Conservation (phyloP, 805 yeast genomes). For the Metschnikowia peoriensis region DNA sequence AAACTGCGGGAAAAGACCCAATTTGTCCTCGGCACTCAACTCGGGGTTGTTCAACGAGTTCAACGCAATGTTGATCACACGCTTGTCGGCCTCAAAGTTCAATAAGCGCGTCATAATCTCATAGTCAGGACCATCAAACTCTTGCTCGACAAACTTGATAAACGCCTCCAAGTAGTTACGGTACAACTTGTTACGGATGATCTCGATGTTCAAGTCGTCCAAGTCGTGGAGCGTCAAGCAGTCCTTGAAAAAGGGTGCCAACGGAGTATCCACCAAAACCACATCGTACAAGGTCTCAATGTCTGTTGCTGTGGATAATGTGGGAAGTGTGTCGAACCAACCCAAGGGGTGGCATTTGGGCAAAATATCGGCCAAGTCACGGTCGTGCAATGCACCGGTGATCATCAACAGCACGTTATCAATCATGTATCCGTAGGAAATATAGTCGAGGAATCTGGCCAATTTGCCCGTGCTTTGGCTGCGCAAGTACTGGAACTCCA, state of each 20-base stretch:
- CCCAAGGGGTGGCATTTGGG: conserved; percentile 95
- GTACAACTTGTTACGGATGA: conserved; percentile 86
- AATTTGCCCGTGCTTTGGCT: conserved; percentile 81
- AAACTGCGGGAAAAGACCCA: conserved; percentile 70
- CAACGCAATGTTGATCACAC: conserved; percentile 86
- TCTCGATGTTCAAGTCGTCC: conserved; percentile 94
- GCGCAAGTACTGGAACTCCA: conserved; percentile 81
- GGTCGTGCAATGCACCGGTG: conserved; percentile 94
- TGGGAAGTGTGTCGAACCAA: conserved; percentile 97
- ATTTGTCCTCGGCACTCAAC: conserved; percentile 68
- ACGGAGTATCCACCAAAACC: conserved; percentile 93
- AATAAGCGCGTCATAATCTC: conserved; percentile 78
- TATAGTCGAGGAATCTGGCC: conserved; percentile 82
- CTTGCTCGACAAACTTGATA: conserved; percentile 55
- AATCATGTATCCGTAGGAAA: conserved; percentile 96
- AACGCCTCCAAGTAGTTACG: conserved; percentile 93
- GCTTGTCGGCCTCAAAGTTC: conserved; percentile 91
- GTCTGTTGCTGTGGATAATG: conserved; percentile 91
- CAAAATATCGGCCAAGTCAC: conserved; percentile 85
- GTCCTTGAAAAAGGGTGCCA: conserved; percentile 93
- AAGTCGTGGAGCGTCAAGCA: conserved; percentile 84
- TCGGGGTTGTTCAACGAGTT: conserved; percentile 83
- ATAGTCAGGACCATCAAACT: conserved; percentile 70
- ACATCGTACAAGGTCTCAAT: conserved; percentile 89
- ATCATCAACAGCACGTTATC: conserved; percentile 95